Base-by-base conservation (phyloP, 139 green algal genomes). In the Chlorella sp. region DNA sequence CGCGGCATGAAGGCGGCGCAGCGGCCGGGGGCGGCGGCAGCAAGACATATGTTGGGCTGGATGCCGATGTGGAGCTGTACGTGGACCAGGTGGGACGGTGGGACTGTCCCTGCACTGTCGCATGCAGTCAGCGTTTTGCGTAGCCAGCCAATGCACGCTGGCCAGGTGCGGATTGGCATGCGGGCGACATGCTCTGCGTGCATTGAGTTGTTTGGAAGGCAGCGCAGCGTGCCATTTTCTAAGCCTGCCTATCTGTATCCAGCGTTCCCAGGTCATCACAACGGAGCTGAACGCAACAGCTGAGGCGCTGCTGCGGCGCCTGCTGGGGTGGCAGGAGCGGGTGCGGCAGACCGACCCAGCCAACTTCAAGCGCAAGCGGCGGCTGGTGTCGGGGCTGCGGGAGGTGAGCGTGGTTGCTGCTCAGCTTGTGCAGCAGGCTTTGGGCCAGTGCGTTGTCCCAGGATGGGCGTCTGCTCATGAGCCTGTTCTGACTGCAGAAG, bases 301-400 rank as follows among this genome's bases (percentile, higher is more conserved):
- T 13, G 73, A 81, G 73, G 70, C 81, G 62, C 67, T 93, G 56
- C 86, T 94, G 83, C 82, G 87, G 51, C 84, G 87, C 77, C 88
- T 94, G 84, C 84, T 90, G 76, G 80, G 75, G 76, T 94, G 92
- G 87, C 91, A 94, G 86, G 88, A 94, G 68, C 87, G 91, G 26
- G 69, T 69, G 28, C 80, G 86, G 32, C 80, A 76, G 19, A 67
- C 74, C 3, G 82, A 93, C 72, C 84, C 88, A 3, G 16, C 78
- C 30, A 93, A 94, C 65, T 77, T 68, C 44, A 82, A 84, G 64
- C 89, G 79, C 65, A 90, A 89, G 69, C 88, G 92, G 79, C 85
- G 91, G 30, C 76, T 94, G 73, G 88, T 94, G 38, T 91, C 86
- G 9, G 91, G 91, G 38, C 73, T 90, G 75, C 81, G 86, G 38